Evolutionary conservation across 1,284 basidiomycete species (phyloP), one percentile per base, ranked within the genome.

Genomic region (Tausonia pullulans): DNA sequence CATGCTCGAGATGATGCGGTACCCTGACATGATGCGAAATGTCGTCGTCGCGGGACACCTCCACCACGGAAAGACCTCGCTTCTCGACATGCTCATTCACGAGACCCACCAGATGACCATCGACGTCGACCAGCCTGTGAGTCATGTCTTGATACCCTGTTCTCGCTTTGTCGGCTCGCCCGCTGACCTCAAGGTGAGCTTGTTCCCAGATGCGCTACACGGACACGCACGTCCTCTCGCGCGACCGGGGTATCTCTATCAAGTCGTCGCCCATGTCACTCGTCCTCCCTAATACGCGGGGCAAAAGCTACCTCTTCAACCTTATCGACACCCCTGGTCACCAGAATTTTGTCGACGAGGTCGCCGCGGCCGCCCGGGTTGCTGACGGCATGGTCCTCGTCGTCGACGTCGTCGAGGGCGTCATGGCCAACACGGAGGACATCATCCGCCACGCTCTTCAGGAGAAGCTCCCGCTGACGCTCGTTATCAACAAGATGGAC

Each of bases 401-500:
- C 0, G 92, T 98, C 3, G 93, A 98, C 72, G 93, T 90, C 39
- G 88, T 96, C 11, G 94, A 97, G 79, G 93, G 93, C 70, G 92
- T 92, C 67, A 92, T 96, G 89, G 86, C 90, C 64, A 88, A 88
- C 65, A 88, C 92, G 16, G 91, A 95, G 77, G 82, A 83, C 60
- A 83, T 91, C 69, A 84, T 96, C 70, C 84, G 88, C 63, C 88
- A 96, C 74, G 89, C 89, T 50, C 76, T 96, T 40, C 87, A 89
- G 79, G 90, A 96, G 77, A 82, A 84, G 63, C 80, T 97, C 71
- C 90, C 91, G 79, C 90, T 97, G 68, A 91, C 90, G 4, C 82
- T 99, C 45, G 87, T 98, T 16, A 83, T 99, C 70, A 99, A 98
- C 82, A 98, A 99, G 82, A 86, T 98, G 72, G 96, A 99, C 77